Percentiles rank a stretch among this genome's conserved stretches.
Evolutionary conservation across 2,329 filamentous ascomycete genomes (phyloP).

Genomic region (Calonectria honghensis): DNA sequence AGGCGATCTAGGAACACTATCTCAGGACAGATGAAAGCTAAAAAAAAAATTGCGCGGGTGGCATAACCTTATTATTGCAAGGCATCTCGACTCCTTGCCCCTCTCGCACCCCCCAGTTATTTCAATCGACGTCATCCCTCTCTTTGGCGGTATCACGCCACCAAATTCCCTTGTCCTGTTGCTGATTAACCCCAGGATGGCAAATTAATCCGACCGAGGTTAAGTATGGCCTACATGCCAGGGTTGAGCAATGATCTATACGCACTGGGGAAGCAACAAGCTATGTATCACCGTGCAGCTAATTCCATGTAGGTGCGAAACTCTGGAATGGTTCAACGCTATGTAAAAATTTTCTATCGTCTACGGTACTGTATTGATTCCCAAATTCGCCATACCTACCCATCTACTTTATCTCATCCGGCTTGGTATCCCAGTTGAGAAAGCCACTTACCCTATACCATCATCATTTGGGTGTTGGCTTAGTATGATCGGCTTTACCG

Average conservation of each 20-base stretch:
- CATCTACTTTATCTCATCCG: neutral
- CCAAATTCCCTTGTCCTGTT: neutral
- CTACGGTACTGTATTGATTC: neutral
- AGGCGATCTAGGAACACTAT: conserved; percentile 1
- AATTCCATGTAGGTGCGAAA: neutral
- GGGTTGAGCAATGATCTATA: neutral
- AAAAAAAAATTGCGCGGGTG: conserved; percentile 10
- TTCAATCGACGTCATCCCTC: conserved; percentile 42
- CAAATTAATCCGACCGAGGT: neutral
- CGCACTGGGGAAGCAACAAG: neutral
- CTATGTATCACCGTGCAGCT: neutral
- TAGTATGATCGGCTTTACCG: neutral
- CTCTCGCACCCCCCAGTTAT: neutral
- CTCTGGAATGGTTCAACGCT: neutral
- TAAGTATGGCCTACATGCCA: neutral
- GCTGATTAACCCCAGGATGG: neutral
- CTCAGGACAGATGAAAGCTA: conserved; percentile 33
- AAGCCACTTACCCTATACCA: neutral
- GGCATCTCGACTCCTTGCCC: conserved; percentile 9
- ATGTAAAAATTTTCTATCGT: neutral
- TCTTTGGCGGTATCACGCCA: neutral
- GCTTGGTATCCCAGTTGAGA: neutral
- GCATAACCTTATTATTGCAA: conserved; percentile 50
- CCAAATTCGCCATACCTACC: neutral
- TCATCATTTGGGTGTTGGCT: neutral